Base-by-base conservation (phyloP, 2,329 filamentous ascomycete species). In the Xylaria sp. region DNA sequence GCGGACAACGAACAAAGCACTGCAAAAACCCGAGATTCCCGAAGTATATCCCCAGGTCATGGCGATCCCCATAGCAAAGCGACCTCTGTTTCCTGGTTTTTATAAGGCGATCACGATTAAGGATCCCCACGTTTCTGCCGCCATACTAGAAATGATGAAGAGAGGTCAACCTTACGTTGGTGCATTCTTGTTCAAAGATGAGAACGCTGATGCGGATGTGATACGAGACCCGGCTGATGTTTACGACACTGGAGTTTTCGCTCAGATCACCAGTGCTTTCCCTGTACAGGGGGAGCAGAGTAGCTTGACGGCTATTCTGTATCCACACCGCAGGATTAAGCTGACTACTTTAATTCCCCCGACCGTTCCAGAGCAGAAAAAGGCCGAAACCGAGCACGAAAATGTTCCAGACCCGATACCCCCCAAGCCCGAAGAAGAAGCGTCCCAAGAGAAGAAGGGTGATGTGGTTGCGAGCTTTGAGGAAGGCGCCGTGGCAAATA, bases 61-160 rank as follows among this genome's bases (percentile, higher is more conserved):
- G 87, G 95, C 95, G 1, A 97, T 99, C 65, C 96, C 96, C 8
- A 98, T 99, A 76, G 92, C 93, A 32, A 94, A 97, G 80, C 88
- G 96, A 62, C 96, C 96, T 12, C 84, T 99, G 13, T 99, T 98
- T 81, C 96, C 96, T 0, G 96, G 96, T 1, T 99, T 98, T 82
- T 99, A 99, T 84, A 99, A 99, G 82, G 95, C 96, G 10, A 96
- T 99, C 74, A 99, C 95, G 3, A 97, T 99, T 74, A 91, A 93
- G 78, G 94, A 99, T 77, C 93, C 92, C 21, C 92, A 96, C 75
- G 96, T 99, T 42, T 92, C 94, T 16, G 90, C 91, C 47, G 96
- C 96, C 25, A 97, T 99, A 73, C 92, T 94, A 67, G 97, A 99
- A 78, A 96, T 97, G 87, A 93, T 98, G 79, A 97, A 97, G 85